phyloP scores from a whole-genome alignment of 2,329 filamentous ascomycete species.

The Trichoderma gracile region DNA sequence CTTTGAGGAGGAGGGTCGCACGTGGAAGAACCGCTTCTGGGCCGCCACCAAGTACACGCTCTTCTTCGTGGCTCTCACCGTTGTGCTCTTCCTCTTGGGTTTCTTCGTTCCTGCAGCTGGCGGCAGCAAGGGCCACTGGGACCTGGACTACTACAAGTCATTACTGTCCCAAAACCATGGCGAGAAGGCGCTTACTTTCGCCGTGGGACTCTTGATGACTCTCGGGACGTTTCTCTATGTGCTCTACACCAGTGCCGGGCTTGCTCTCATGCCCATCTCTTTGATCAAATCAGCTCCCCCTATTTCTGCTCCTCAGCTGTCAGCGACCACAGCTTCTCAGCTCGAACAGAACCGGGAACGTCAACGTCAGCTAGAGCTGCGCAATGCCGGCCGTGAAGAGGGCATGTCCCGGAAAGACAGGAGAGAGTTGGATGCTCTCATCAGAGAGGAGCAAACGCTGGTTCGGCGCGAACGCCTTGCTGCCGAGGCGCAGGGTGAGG shows the following conservation, averaged over 20 bases:
- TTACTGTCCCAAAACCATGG: constrained; percentile 78
- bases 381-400: constrained; percentile 72
- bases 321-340: constrained; percentile 74
- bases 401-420: constrained; percentile 82
- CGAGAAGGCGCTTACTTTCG: constrained; percentile 89
- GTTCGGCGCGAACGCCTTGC: constrained; percentile 86
- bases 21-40: constrained; percentile 69
- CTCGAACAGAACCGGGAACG: constrained; percentile 87
- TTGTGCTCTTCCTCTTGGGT: constrained; percentile 84
- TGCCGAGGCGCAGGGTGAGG: constrained; percentile 76
- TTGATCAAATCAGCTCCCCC: constrained; percentile 91
- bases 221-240: constrained; percentile 84
- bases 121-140: constrained; percentile 65
- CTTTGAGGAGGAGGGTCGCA: constrained; percentile 76
- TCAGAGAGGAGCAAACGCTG: constrained; percentile 88
- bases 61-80: constrained; percentile 75
- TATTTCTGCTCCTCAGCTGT: constrained; percentile 77
- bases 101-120: constrained; percentile 88
- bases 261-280: constrained; percentile 84
- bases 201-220: constrained; percentile 82
- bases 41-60: constrained; percentile 90
- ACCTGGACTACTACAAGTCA: constrained; percentile 89
- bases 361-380: constrained; percentile 86
- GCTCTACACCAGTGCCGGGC: constrained; percentile 83
- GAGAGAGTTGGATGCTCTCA: constrained; percentile 81